Percentiles rank a stretch among this genome's conserved stretches.
Evolutionary conservation across 2,329 filamentous ascomycete genomes (phyloP).

Genomic region (Tothia fuscella): DNA sequence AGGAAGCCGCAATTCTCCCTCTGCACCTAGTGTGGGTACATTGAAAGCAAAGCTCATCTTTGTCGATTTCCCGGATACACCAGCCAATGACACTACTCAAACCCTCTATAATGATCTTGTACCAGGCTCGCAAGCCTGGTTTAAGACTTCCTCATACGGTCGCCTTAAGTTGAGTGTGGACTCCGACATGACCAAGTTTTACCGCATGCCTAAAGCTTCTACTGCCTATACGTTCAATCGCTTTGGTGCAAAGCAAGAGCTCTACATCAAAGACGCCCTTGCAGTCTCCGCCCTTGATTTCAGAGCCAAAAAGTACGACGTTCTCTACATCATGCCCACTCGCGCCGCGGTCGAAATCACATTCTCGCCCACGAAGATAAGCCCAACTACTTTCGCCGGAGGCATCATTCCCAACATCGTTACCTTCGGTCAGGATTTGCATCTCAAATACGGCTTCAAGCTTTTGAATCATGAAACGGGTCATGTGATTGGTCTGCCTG

Average conservation of each 20-base stretch:
- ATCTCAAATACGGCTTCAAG: conserved; percentile 11
- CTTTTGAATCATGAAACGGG: conserved; percentile 15
- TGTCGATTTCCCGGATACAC: conserved; percentile 7
- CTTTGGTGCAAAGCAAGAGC: not conserved
- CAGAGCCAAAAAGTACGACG: conserved; percentile 11
- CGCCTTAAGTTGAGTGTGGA: not conserved
- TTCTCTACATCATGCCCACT: conserved; percentile 13
- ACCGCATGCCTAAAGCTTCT: conserved; percentile 2
- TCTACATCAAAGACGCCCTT: conserved; percentile 14
- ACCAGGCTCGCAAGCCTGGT: not conserved
- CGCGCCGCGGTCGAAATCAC: conserved; percentile 9
- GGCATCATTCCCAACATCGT: conserved; percentile 11
- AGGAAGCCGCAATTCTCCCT: too few relatives aligned
- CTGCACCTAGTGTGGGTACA: not conserved
- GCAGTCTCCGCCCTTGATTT: conserved; percentile 8
- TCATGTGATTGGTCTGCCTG: conserved; percentile 13
- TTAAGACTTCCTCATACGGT: conserved; percentile 4
- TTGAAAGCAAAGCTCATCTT: conserved; percentile 1
- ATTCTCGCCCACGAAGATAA: conserved; percentile 7
- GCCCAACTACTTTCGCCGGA: conserved; percentile 10
- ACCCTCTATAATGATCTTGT: conserved; percentile 1
- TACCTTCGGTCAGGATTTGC: conserved; percentile 14
- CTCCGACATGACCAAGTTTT: conserved; percentile 6
- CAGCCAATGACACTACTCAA: conserved; percentile 4
- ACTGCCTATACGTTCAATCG: conserved; percentile 2